Percentiles rank a stretch among this genome's conserved stretches.
Conservation (phyloP, 768 basidiomycete species). For the Scleroderma citrinum region DNA sequence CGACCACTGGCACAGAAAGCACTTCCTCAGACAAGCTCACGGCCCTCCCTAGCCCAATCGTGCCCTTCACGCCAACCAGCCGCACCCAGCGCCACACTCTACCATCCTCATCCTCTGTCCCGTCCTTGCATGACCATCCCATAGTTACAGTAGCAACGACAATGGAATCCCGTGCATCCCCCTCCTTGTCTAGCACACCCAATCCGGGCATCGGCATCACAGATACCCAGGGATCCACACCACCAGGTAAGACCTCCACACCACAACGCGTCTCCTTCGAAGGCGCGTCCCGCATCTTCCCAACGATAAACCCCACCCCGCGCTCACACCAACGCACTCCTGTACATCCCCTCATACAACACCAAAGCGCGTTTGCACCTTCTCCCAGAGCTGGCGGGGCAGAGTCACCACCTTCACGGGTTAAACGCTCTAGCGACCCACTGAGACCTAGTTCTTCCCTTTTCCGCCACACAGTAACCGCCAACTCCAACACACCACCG, state of each 20-base stretch:
- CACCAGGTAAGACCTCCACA: constrained; percentile 40
- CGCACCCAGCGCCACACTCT: constrained; percentile 26
- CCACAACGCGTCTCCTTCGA: constrained; percentile 53
- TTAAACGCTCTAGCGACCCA: constrained; percentile 7
- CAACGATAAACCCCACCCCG: constrained; percentile 28
- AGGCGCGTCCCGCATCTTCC: constrained; percentile 26
- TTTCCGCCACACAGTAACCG: constrained; percentile 4
- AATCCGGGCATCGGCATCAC: no score
- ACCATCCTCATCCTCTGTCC: constrained; percentile 39
- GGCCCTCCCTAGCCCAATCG: constrained; percentile 32
- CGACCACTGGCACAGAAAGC: constrained; percentile 17
- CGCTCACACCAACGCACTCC: constrained; percentile 29
- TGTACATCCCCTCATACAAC: constrained; percentile 14
- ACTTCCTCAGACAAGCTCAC: constrained; percentile 44
- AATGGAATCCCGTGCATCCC: no score
- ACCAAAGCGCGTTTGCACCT: constrained; percentile 5
- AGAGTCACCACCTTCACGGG: constrained; percentile 6
- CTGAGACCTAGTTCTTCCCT: constrained; percentile 4
- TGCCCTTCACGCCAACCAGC: constrained; percentile 27
- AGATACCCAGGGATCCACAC: constrained; percentile 18
- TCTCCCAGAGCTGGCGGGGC: constrained; percentile 2
- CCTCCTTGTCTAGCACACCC: no score
- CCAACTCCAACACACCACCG: constrained; percentile 2
- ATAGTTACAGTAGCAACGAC: constrained; percentile 7
- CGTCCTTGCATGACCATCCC: constrained; percentile 30